Conservation (phyloP, 345 rosid species). For the Anastatica hierochuntica region DNA sequence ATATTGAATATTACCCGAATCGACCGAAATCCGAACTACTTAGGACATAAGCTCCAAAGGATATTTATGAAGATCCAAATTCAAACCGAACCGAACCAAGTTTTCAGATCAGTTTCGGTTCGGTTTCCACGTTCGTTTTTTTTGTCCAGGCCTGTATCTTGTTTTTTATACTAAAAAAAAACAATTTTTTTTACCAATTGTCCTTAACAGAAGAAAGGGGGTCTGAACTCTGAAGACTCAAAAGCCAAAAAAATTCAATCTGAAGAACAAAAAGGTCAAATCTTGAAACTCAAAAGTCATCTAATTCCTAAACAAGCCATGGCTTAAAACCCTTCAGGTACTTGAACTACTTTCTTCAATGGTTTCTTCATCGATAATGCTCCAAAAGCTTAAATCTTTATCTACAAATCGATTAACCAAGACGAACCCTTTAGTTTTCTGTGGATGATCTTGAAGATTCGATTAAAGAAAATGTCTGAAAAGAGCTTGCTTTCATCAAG, state of each 20-base stretch:
- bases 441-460: slow-evolving; percentile 4
- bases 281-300: slow-evolving; percentile 2
- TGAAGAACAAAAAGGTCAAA: slow-evolving; percentile 6
- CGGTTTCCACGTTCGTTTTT: no score
- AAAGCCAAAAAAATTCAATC: neutral
- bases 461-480: slow-evolving; percentile 36
- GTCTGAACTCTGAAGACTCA: neutral
- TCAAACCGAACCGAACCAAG: no score
- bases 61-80: no score
- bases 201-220: neutral
- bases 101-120: no score
- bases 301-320: no score
- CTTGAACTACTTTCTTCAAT: neutral
- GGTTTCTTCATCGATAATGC: neutral
- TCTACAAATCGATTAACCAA: no score
- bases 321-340: slow-evolving; percentile 20
- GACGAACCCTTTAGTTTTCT: slow-evolving; percentile 4
- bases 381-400: slow-evolving; percentile 10
- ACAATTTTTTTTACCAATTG: neutral
- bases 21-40: no score
- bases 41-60: no score
- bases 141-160: no score
- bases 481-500: slow-evolving; percentile 43
- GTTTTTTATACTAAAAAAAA: no score
- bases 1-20: no score